Evolutionary conservation across 305 asterid genomes (phyloP), one percentile per base, ranked within the genome.

Genomic region (Fraxinus platypoda): DNA sequence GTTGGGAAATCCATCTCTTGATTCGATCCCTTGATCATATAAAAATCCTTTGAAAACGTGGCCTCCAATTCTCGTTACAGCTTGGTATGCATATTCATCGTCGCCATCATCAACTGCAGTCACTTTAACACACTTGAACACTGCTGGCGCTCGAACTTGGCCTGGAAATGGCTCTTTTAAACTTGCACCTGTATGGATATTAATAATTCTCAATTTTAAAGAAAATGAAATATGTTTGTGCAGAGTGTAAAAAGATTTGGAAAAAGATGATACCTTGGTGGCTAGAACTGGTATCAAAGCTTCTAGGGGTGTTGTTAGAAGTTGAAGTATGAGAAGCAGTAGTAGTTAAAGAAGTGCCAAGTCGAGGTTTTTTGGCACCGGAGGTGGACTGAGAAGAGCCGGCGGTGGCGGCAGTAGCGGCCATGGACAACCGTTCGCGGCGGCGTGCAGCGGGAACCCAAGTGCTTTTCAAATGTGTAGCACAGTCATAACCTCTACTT

Each of bases 371-470:
- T 80, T 93, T 93, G 23, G 90, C 71, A 31, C 97, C 86, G 3
- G 97, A 92, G 3, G 91, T 91, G 8, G 94, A 91, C 4, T 87
- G 92, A 0, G 94, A 90, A 3, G 95, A 90, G 0, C 89, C 92
- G 1, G 91, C 90, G 2, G 83, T 26, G 76, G 87, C 74, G 1
- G 83, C 35, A 74, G 76, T 76, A 0, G 68, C 83, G 2, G 78
- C 81, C 85, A 84, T 68, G n/a, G 80, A 86, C 83, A 90, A 96
- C 4, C 96, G 83, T 80, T 93, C 96, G 33, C 96, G 94, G 87
- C 97, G 93, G 79, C 96, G 91, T 0, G 95, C 85, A 0, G 94
- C 97, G 0, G 96, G 93, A 17, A 93, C 96, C 97, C 97, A 93
- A 2, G 97, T 93, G 86, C 97, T 92, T 35, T 90, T 92, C 19